Base-by-base conservation (phyloP, 2,329 filamentous ascomycete species). In the Paracorniculantispora psalliotae region DNA sequence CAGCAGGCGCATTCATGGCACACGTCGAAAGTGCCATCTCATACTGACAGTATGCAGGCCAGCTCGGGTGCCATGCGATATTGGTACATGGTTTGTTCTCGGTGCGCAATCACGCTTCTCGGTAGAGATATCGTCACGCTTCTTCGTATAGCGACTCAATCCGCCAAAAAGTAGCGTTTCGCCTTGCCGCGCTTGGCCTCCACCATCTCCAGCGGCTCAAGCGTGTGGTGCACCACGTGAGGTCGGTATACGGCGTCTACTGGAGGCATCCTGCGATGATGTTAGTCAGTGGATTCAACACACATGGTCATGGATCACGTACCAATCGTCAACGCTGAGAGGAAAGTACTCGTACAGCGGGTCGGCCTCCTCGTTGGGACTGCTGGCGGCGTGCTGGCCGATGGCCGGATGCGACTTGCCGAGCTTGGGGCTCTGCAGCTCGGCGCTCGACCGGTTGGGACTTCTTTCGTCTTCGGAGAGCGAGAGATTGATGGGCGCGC, bases 261-360 rank as follows among this genome's bases (percentile, higher is more conserved):
- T 1, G 91, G 91, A 2, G 89, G 89, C 84, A 92, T 91, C 87
- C 84, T 83, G 10, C 12, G 23, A 49, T 13, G 37, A 37, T 2
- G 47, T 68, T 62, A 68, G 63, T 57, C 48, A 12, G 15, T 21
- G 35, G 53, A 59, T 4, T 41, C 17, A 26, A 21, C 13, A 41
- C 23, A 51, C n/a, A 37, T n/a, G 59, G 25, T 41, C 26, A 19
- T n/a, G 37, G 43, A 21, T 4, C 7, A 69, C 74, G 67, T 71
- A 83, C 89, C 89, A 97, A 68, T 97, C 92, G 71, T 97, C 92
- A 60, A 96, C 76, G 51, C 89, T 92, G 17, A 97, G 79, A 0
- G 92, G 92, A 64, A 97, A 97, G 70, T 97, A 97, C 74, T 97
- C 92, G 70, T 97, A 97, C 19, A 97, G 77, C 64, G 92, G 77